These are phyloP conservation scores for Hypoxylon fragiforme DNA, from an alignment of 495 filamentous ascomycete genomes.

Conservation along the genomic window DNA sequence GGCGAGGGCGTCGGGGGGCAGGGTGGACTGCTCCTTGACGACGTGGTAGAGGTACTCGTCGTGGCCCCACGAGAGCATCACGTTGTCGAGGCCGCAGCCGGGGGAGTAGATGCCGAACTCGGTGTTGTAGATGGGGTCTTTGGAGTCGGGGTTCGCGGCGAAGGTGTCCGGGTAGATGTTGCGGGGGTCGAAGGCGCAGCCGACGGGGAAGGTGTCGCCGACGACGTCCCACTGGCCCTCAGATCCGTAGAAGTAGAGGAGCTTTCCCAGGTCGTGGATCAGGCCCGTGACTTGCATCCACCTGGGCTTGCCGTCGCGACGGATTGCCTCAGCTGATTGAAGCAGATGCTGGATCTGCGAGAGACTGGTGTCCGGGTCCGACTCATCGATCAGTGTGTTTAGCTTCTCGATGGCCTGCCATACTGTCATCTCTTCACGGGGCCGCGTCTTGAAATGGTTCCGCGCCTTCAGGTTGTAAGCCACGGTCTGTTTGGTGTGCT, in stretches of 20 bases:
- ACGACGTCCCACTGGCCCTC: slow-evolving; percentile 92
- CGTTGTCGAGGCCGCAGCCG: slow-evolving; percentile 76
- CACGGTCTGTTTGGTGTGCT: slow-evolving; percentile 82
- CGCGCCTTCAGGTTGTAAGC: slow-evolving; percentile 81
- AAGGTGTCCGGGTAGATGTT: slow-evolving; percentile 84
- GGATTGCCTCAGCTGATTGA: slow-evolving; percentile 84
- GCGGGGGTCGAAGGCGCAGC: slow-evolving; percentile 69
- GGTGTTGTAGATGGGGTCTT: slow-evolving; percentile 67
- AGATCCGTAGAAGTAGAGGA: slow-evolving; percentile 81
- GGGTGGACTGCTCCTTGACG: slow-evolving; percentile 71
- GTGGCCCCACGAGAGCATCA: slow-evolving; percentile 91
- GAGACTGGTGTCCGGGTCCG: slow-evolving; percentile 80
- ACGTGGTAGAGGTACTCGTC: slow-evolving; percentile 91
- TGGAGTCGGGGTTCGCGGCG: slow-evolving; percentile 67
- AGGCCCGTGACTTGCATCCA: slow-evolving; percentile 92
- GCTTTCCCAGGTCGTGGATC: slow-evolving; percentile 89
- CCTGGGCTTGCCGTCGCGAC: slow-evolving; percentile 82
- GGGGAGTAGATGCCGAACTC: slow-evolving; percentile 76
- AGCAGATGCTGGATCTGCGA: slow-evolving; percentile 86
- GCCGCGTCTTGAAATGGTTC: slow-evolving; percentile 64
- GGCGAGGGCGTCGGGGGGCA: slow-evolving; percentile 79
- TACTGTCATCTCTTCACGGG: slow-evolving; percentile 73
- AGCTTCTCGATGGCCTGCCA: slow-evolving; percentile 92
- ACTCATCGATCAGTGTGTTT: slow-evolving; percentile 85
- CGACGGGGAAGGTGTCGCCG: slow-evolving; percentile 91